A percentile compares a stretch with the other conserved stretches of the same genome.
phyloP scores from a whole-genome alignment of 495 filamentous ascomycete genomes.

The Daldinia grandis region DNA sequence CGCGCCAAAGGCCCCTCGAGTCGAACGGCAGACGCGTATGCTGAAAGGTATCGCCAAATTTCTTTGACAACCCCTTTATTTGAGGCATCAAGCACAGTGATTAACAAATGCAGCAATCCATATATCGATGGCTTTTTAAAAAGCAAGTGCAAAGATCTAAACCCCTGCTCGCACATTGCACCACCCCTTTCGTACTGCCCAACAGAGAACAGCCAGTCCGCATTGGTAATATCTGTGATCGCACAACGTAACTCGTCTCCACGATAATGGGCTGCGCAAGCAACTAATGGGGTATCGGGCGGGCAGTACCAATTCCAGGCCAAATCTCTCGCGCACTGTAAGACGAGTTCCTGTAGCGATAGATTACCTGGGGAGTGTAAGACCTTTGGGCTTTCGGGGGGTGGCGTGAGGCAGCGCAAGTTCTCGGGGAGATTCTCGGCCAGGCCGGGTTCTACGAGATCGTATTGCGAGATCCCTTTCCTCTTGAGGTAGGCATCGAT shows the following conservation, averaged over 20 bases:
- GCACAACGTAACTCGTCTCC: constrained; percentile 45
- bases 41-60: constrained; percentile 45
- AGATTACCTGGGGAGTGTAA: constrained; percentile 38
- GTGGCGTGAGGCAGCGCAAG: constrained; percentile 49
- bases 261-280: constrained; percentile 42
- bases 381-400: constrained; percentile 39
- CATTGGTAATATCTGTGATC: constrained; percentile 47
- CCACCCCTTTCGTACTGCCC: constrained; percentile 43
- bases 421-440: constrained; percentile 47
- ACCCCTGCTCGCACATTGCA: constrained; percentile 45
- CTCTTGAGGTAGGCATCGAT: constrained; percentile 50
- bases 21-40: constrained; percentile 36
- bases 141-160: constrained; percentile 41
- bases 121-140: constrained; percentile 45
- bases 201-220: constrained; percentile 45
- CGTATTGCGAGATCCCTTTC: constrained; percentile 50
- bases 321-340: constrained; percentile 43
- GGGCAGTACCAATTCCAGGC: constrained; percentile 47
- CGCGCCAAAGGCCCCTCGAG: constrained; percentile 38
- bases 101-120: constrained; percentile 41
- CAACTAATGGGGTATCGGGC: constrained; percentile 40
- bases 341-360: constrained; percentile 44
- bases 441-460: constrained; percentile 48
- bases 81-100: constrained; percentile 43
- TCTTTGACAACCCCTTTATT: constrained; percentile 46